Base-by-base conservation (phyloP, 352 stramenopile species). In the Phytophthora palmivora region DNA sequence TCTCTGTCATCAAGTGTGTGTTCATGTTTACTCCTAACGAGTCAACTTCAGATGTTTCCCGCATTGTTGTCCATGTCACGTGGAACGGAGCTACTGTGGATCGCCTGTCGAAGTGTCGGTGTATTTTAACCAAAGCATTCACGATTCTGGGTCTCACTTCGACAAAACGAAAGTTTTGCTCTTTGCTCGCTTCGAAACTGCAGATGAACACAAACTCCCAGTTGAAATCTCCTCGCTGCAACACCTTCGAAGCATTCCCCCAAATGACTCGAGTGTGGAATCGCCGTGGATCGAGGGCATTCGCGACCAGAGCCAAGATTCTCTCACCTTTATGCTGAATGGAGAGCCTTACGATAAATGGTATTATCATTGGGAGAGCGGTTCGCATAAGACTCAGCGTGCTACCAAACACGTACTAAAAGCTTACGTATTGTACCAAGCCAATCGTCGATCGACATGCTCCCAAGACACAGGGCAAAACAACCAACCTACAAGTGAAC, bases 1-100 rank as follows among this genome's bases (percentile, higher is more conserved):
- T 28, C 3, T 28, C 24, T 28, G 24, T 28, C 24, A 28, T 6
- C 24, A 28, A 28, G 24, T 28, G 24, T 28, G 6, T 28, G 3
- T 6, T 28, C 24, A 6, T 28, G 24, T 28, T 6, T 28, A 28
- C 6, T 28, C 6, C 24, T 28, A 28, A 28, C 24, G 6, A 28
- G 15, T 18, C 16, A 47, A 32, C 14, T 19, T 32, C 30, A 47
- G 41, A 18, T 89, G 80, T 66, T 90, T 90, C 53, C 78, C 80
- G 28, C 80, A 90, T 50, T 90, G 80, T 60, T 90, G 80, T 42
- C 78, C 80, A 0, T 48, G 74, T 39, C 80, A 90, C 43, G 56
- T 90, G 36, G 71, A 79, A 32, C 71, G 78, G 28, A 90, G 80
- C 60, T 90, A 90, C 60, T 90, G 80, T 58, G 80, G 80, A n/a